Base-by-base conservation (phyloP, 2,329 filamentous ascomycete genomes). In the Colletotrichum australisinense region DNA sequence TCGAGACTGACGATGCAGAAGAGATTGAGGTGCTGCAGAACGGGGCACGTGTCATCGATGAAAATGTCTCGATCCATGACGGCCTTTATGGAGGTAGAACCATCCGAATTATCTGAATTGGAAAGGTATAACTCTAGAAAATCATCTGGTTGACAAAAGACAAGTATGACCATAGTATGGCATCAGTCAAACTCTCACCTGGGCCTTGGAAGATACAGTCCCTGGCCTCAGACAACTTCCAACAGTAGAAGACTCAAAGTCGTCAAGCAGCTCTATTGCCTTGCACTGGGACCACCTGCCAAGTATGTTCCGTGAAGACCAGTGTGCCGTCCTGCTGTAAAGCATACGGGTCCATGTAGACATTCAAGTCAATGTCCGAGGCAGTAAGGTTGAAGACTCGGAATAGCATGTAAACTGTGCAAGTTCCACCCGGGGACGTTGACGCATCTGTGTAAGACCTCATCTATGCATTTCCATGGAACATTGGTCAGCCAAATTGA, bases 351-450 rank as follows among this genome's bases (percentile, higher is more conserved):
- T 64, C 59, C 49, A 69, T 14, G 22, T 69, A 64, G 11, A 64
- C 35, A 5, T 60, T 22, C 11, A 52, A 28, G 5, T 38, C 52
- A 3, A 69, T 42, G 14, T 26, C 22, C 4, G 26, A 24, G 7
- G 32, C 22, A 30, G 58, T 52, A 35, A 64, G 35, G 19, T 38
- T 32, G 22, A 52, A 64, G 2, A 69, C 67, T 14, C 59, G 49
- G 7, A 69, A 6, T 16, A 64, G 8, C 52, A 64, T 49, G 42
- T 69, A 69, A 4, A 64, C 24, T 52, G 62, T 60, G 22, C 3
- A 16, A 35, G 38, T 3, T 30, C 5, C 58, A 32, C 3, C 14
- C n/a, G 24, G 35, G 35, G 26, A 52, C n/a, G 5, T 24, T 19
- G 28, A 49, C 26, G 16, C 26, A 22, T 57, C 19, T 32, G 55